These are phyloP conservation scores for Pichia sp. DNA, from an alignment of 1,139 yeast genomes.

Conservation along the genomic window DNA sequence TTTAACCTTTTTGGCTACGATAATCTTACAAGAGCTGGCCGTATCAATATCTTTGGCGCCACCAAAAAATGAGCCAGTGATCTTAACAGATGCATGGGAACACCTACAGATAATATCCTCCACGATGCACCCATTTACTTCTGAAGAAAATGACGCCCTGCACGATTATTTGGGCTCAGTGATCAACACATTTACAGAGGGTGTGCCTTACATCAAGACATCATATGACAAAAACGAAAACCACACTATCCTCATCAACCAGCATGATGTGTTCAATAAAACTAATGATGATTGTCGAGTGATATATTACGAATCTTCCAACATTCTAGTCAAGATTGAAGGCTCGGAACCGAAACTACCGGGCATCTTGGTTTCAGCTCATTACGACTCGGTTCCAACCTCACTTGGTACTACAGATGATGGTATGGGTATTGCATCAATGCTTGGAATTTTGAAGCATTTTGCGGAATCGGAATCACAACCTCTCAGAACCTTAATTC, in stretches of 20 bases:
- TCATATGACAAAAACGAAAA: constrained; percentile 44
- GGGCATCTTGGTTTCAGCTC: constrained; percentile 76
- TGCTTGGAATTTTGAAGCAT: constrained; percentile 64
- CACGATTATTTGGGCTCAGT: constrained; percentile 58
- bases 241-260: constrained; percentile 41
- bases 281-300: constrained; percentile 40
- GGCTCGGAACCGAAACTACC: constrained; percentile 57
- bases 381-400: constrained; percentile 86
- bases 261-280: constrained; percentile 43
- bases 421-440: constrained; percentile 85
- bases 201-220: constrained; percentile 40
- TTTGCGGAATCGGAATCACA: constrained; percentile 38
- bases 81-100: constrained; percentile 14
- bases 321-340: constrained; percentile 64
- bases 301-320: constrained; percentile 74
- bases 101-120: constrained; percentile 17
- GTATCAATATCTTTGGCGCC: constrained; percentile 2
- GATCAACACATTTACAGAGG: constrained; percentile 35
- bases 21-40: constrained; percentile 8
- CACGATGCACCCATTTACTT: constrained; percentile 63
- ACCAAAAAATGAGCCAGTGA: constrained; percentile 11
- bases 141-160: constrained; percentile 70
- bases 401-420: constrained; percentile 89
- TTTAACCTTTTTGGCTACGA: constrained; percentile 4
- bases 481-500: constrained; percentile 68